phyloP scores from a whole-genome alignment of 306 rosid species.

The Oemleria cerasiformis region DNA sequence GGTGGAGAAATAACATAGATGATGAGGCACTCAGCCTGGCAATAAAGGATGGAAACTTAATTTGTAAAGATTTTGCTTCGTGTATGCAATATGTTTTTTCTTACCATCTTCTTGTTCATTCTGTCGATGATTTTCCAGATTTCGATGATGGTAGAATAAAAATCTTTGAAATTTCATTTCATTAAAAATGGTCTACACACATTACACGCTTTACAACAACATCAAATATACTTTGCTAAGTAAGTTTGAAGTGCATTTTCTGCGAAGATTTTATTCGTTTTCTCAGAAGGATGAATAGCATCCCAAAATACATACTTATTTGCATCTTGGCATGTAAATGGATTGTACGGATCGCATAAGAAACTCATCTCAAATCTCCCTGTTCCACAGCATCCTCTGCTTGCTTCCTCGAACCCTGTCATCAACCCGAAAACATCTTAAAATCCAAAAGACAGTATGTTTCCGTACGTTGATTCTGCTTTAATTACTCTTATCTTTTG shows the following conservation, averaged over 20 bases:
- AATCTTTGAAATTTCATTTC: not conserved
- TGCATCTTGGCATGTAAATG: conserved; percentile 46
- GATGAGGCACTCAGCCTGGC: too few species aligned
- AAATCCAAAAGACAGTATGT: not conserved
- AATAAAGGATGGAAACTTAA: too few species aligned
- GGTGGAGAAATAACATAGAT: too few species aligned
- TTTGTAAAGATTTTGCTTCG: not conserved
- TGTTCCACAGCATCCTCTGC: conserved; percentile 42
- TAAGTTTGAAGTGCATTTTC: conserved; percentile 11
- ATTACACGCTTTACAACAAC: not conserved
- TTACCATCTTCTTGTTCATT: too few species aligned
- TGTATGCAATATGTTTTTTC: not conserved
- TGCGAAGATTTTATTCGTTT: conserved; percentile 28
- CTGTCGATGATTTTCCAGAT: not conserved
- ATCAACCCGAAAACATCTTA: not conserved
- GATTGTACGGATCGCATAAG: conserved; percentile 29
- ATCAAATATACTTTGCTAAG: conserved; percentile 34
- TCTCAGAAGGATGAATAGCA: conserved; percentile 44
- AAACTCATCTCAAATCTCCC: conserved; percentile 44
- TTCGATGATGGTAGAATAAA: not conserved
- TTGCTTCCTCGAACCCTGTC: conserved; percentile 31
- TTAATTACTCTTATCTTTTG: too few species aligned
- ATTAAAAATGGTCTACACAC: not conserved
- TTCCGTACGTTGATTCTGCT: too few species aligned
- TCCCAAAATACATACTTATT: conserved; percentile 48